phyloP scores from a whole-genome alignment of 139 green algal genomes.

The Chlamydomonas urium region DNA sequence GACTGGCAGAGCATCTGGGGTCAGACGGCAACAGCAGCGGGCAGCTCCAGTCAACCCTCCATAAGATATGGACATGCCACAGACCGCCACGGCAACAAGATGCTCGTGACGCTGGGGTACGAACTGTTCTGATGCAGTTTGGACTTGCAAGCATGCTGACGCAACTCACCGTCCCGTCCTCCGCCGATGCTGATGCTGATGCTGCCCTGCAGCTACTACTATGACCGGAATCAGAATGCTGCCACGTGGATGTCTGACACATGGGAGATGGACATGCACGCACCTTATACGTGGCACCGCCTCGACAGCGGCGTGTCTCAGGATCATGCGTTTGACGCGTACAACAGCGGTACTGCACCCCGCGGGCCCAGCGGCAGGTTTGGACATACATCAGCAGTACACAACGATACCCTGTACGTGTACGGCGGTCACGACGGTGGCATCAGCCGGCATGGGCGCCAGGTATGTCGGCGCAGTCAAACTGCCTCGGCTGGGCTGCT shows the following conservation, averaged over 20 bases:
- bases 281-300: conserved; percentile 1
- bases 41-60: conserved; percentile 1
- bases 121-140: background rate
- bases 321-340: conserved; percentile 9
- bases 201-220: no score
- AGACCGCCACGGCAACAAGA: background rate
- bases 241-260: conserved; percentile 19
- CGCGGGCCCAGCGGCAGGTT: conserved; percentile 29
- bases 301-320: conserved; percentile 5
- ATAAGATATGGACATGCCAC: conserved; percentile 10
- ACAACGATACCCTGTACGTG: conserved; percentile 20
- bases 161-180: background rate
- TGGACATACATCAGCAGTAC: conserved; percentile 10
- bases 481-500: no score
- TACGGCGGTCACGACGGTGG: conserved; percentile 41
- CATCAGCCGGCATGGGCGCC: conserved; percentile 25
- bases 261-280: conserved; percentile 12
- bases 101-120: conserved; percentile 19
- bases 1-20: background rate
- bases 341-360: conserved; percentile 8
- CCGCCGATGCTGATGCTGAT: background rate
- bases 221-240: background rate
- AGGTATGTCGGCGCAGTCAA: no score
- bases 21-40: background rate
- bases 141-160: background rate